Evolutionary conservation across 495 filamentous ascomycete genomes (phyloP).

Genomic region (Neurospora sp.): DNA sequence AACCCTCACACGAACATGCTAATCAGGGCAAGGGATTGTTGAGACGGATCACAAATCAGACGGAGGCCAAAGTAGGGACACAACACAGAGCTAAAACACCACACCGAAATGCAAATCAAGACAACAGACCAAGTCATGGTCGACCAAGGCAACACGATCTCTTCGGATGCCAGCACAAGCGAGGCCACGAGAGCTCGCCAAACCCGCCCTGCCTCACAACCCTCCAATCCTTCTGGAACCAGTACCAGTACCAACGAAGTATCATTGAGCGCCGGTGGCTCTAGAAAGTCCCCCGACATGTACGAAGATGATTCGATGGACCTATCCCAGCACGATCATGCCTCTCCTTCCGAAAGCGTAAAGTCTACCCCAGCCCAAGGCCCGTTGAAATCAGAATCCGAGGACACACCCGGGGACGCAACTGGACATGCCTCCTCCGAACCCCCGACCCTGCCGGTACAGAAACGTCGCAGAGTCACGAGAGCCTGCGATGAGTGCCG

Average conservation of each 20-base stretch:
- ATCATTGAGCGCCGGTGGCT: slow-evolving; percentile 4
- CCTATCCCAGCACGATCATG: slow-evolving; percentile 21
- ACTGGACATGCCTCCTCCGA: slow-evolving; percentile 12
- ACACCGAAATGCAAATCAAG: neutral
- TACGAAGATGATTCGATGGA: slow-evolving; percentile 27
- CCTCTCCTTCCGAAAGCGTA: slow-evolving; percentile 22
- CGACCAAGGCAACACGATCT: neutral
- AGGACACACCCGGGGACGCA: slow-evolving; percentile 8
- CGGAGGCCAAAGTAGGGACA: neutral
- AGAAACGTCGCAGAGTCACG: slow-evolving; percentile 83
- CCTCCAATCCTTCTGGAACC: slow-evolving; percentile 12
- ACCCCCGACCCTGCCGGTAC: slow-evolving; percentile 45
- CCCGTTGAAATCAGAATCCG: slow-evolving; percentile 18
- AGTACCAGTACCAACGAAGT: slow-evolving; percentile 11
- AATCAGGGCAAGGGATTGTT: neutral
- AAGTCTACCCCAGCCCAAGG: slow-evolving; percentile 10
- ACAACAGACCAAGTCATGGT: neutral
- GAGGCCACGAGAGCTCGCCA: slow-evolving; percentile 8
- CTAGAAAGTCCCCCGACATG: slow-evolving; percentile 18
- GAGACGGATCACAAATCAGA: neutral
- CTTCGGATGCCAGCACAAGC: slow-evolving; percentile 5
- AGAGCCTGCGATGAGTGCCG: slow-evolving; percentile 93
- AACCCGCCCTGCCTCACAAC: slow-evolving; percentile 15
- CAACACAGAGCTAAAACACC: neutral
- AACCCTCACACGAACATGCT: neutral